phyloP scores from a whole-genome alignment of 345 rosid species.

The Citrus maxima region DNA sequence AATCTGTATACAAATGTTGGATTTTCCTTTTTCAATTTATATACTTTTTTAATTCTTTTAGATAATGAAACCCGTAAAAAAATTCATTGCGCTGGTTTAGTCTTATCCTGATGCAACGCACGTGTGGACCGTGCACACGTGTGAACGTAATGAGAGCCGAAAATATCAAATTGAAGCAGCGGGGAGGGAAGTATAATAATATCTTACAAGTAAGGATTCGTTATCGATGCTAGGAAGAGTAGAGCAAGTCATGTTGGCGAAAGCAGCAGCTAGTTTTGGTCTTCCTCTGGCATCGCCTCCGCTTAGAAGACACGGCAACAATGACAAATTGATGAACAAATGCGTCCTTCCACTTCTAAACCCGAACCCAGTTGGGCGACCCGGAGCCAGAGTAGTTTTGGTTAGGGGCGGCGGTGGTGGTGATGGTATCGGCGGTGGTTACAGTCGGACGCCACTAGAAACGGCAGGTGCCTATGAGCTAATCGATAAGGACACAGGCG shows the following conservation, averaged over 20 bases:
- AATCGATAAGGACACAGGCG: constrained; percentile 40
- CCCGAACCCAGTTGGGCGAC: background rate
- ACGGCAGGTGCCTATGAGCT: constrained; percentile 37
- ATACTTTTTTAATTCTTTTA: too few species aligned
- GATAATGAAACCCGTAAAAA: too few species aligned
- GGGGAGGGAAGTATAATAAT: too few species aligned
- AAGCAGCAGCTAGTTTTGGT: background rate
- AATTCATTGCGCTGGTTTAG: too few species aligned
- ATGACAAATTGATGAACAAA: background rate
- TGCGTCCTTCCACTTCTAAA: background rate
- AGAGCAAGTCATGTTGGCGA: constrained; percentile 5
- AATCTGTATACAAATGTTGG: too few species aligned
- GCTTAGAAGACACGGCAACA: background rate
- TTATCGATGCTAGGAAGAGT: too few species aligned
- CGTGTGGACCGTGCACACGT: too few species aligned
- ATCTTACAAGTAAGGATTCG: background rate
- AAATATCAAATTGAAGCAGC: too few species aligned
- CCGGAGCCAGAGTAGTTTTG: constrained; percentile 15
- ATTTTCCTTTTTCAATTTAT: too few species aligned
- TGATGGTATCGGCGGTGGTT: background rate
- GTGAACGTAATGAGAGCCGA: too few species aligned
- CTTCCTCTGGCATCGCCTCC: background rate
- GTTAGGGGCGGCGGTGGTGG: constrained; percentile 20
- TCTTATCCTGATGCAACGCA: too few species aligned
- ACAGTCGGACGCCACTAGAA: constrained; percentile 36